A percentile compares a stretch with the other conserved stretches of the same genome.
Conservation (phyloP, 306 rosid species). For the Medicago truncatula region MtrunA17r5.0-ANR NC_053049.1:10204501-10205000, state of each 20-base stretch:
- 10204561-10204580: neutral
- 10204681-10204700: neutral
- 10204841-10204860: neutral
- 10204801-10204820: neutral
- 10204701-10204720: neutral
- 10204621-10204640: neutral
- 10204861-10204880: neutral
- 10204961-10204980: neutral
- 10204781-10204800: neutral
- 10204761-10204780: neutral
- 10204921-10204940: constrained; percentile 9
- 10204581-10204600: neutral
- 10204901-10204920: neutral
- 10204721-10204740: neutral
- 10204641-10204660: neutral
- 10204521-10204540: neutral
- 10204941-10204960: neutral
- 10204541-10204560: neutral
- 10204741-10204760: neutral
- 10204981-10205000: constrained; percentile 1
- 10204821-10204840: neutral
- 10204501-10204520: no score
- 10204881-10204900: neutral
- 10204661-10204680: neutral
- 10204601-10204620: neutral